Evolutionary conservation across 331 rosid genomes (phyloP), one percentile per base, ranked within the genome.

Genomic region (Cydonia oblonga): DNA sequence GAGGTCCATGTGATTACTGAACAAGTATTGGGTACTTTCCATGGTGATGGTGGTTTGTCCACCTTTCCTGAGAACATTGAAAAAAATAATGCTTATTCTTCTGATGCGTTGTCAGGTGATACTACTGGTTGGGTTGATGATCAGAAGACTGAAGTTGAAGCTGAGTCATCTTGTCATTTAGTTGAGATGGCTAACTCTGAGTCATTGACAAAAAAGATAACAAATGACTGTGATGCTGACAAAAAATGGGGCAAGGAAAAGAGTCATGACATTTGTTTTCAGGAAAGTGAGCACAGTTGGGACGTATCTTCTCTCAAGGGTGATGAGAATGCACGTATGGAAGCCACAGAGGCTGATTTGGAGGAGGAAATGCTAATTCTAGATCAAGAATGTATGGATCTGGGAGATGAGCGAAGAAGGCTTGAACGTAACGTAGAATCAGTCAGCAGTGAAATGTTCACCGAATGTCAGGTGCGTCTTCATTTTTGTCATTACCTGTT

Each of bases 341-440:
- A 72, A 25, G 72, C 68, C 28, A 60, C 71, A 7, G 85, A 82
- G 81, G 82, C 72, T 78, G 70, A 63, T 75, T 71, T 91, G 84
- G 89, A 86, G 79, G 90, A 87, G 75, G 96, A 91, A 86, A 83
- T 93, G 73, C 78, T 69, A 61, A 67, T 81, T 76, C 90, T 93
- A 59, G 90, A 74, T 75, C 84, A 87, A 81, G 98, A 90, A 76
- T 83, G 81, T 79, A 25, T 71, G 79, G 83, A 73, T 78, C 81
- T 93, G 40, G 95, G 87, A 70, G 82, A 78, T 75, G 95, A 93
- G 81, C 98, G 82, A 84, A 87, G 86, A 80, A 86, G 81, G 86
- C 86, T 89, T 70, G 98, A 90, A 81, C 97, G 96, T 68, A 85
- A 93, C 82, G 96, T 96, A 61, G 98, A 93, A 68, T 85, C 92